Conservation (phyloP, 2,329 filamentous ascomycete genomes). For the Zymoseptoria tritici region DNA sequence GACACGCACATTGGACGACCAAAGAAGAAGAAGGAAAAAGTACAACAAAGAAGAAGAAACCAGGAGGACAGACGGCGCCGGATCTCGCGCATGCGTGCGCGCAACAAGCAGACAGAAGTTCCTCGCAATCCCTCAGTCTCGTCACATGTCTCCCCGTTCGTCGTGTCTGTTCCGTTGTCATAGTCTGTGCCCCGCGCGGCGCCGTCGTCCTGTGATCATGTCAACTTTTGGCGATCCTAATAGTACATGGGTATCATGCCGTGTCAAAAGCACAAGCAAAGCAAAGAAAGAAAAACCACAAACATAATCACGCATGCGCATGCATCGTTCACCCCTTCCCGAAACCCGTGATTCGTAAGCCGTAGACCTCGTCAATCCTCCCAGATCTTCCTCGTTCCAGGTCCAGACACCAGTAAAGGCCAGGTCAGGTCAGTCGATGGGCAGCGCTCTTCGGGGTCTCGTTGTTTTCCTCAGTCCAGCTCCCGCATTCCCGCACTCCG, state of each 20-base stretch:
- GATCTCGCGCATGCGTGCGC: background rate
- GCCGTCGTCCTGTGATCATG: slow-evolving; percentile 5
- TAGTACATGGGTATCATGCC: slow-evolving; percentile 14
- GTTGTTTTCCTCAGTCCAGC: background rate
- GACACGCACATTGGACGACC: background rate
- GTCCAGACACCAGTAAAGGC: background rate
- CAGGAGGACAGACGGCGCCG: background rate
- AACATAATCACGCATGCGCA: background rate
- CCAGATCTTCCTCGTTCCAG: slow-evolving; percentile 3
- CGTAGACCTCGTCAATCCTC: background rate
- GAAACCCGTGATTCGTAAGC: slow-evolving; percentile 2
- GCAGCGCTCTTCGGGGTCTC: background rate
- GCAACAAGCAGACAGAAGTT: background rate
- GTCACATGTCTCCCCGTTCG: no score
- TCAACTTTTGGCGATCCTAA: slow-evolving; percentile 5
- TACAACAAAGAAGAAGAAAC: background rate
- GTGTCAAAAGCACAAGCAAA: slow-evolving; percentile 1
- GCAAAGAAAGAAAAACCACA: background rate
- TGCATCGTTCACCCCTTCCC: background rate
- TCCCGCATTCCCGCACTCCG: background rate
- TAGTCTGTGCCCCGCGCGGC: background rate
- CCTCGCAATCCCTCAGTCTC: no score
- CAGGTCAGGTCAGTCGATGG: background rate
- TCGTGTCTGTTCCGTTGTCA: no score
- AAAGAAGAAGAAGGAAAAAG: background rate